Evolutionary conservation across 768 basidiomycete genomes (phyloP), one percentile per base, ranked within the genome.

Genomic region (Russula compacta): DNA sequence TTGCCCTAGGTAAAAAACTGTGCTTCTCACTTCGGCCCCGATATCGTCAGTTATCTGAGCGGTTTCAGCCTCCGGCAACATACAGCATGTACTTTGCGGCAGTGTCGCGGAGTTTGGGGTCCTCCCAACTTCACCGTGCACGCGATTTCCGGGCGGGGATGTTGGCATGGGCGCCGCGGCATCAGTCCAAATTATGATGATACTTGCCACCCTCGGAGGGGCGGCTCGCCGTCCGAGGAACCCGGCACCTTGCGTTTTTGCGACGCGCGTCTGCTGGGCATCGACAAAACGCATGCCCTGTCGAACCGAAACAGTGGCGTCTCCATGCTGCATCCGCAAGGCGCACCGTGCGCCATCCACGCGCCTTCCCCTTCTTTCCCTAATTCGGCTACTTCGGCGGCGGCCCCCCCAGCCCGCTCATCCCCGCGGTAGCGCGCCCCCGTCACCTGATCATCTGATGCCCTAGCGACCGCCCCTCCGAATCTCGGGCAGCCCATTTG

Each of bases 81-180:
- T 15, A 33, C 54, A 39, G 36, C 60, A 61, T 50, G 48, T 52
- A 38, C 49, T 56, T 19, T 51, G 49, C 56, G 56, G 56, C 44
- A n/a, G 51, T 48, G 61, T 49, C 56, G 61, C 61, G 61, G 61
- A 63, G 61, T 63, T 58, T 58, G 61, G 61, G 61, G 61, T 63
- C 61, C 56, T 49, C 47, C 46, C 56, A 19, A 42, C 51, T 24
- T 24, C 44, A 54, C 44, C 49, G 46, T 39, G 56, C 57, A 63
- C 47, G 21, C 61, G 44, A 63, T 58, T 57, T 36, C 61, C 57
- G 38, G 61, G 46, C 61, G 61, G 57, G 57, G 61, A 58, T 63
- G 61, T 58, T 33, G 46, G 61, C 56, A 53, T 51, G 47, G 39
- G 61, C 56, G 61, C 61, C 56, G 47, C 61, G 61, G 52, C 56